Evolutionary conservation across 2,329 filamentous ascomycete genomes (phyloP), one percentile per base, ranked within the genome.

Genomic region (Botryotinia calthae): DNA sequence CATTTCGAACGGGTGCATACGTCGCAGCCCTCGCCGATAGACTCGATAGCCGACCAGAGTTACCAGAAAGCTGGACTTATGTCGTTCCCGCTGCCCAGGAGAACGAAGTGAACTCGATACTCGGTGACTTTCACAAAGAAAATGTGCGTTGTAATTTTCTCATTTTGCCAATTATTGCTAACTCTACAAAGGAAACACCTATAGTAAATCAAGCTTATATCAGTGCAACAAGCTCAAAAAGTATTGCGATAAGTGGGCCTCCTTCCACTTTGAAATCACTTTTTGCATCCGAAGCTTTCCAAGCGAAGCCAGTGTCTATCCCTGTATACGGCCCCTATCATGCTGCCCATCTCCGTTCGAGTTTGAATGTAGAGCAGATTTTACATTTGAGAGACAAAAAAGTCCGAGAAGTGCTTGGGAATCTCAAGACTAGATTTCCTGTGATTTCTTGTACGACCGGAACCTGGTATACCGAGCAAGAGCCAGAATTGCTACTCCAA

Each of bases 1-100:
- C 71, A 28, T 72, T 72, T 22, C 40, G 70, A 40, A 68, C 70
- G 12, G 70, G 70, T 31, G 40, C 63, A 25, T 56, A 72, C 37
- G 63, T 72, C 42, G 66, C 76, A 28, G 73, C 73, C n/a, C 56
- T 77, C 20, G 75, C 73, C 12, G 72, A 74, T 4, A 74, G 72
- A 18, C 73, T 77, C 2, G 71, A 75, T 14, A 72, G 83, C 10
- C 76, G 82, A 12, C 75, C 67, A 34, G 82, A 82, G n/a, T 79
- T 79, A 56, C 87, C 87, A 25, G 85, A 89, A 75, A 87, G 87
- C 78, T 93, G 91, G 91, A 91, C 90, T 12, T 89, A 87, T 73
- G 87, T 92, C 75, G 85, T 92, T 70, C 84, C 89, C n/a, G 86
- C 85, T 62, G 82, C 86, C 61, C 85, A 83, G 61, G 86, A 89